Evolutionary conservation across 1,139 yeast genomes (phyloP).

Genomic region (Pneumocystis canis): DNA sequence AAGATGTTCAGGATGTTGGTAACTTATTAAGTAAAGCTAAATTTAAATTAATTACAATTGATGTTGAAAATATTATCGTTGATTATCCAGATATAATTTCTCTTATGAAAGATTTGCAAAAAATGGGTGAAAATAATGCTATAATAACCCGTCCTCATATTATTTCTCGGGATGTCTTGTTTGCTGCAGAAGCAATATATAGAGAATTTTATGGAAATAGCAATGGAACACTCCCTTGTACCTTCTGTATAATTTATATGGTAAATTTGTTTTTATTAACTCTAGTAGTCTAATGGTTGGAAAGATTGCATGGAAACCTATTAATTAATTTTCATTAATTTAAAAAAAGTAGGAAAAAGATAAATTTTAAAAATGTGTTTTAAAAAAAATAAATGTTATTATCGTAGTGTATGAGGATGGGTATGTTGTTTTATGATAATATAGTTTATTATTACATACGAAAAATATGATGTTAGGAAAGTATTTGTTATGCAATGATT

Average conservation of each 20-base stretch:
- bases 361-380: conserved; percentile 47
- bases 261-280: conserved; percentile 4
- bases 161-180: conserved; percentile 48
- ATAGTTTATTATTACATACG: not conserved
- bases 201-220: conserved; percentile 52
- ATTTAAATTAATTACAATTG: conserved; percentile 66
- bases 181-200: conserved; percentile 68
- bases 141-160: conserved; percentile 37
- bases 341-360: conserved; percentile 54
- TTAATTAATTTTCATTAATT: conserved; percentile 57
- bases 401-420: not conserved
- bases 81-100: conserved; percentile 65
- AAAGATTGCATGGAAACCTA: conserved; percentile 68
- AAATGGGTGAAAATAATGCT: conserved; percentile 78
- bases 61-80: conserved; percentile 69
- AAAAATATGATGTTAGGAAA: not conserved
- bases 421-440: not conserved
- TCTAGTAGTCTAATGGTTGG: conserved; percentile 1
- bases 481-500: not conserved
- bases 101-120: conserved; percentile 53
- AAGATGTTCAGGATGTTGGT: conserved; percentile 60
- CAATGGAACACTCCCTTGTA: conserved; percentile 36
- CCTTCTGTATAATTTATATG: conserved; percentile 64
- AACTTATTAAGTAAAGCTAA: conserved; percentile 59
- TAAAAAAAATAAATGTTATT: not conserved